A percentile compares a stretch with the other conserved stretches of the same genome.
These are phyloP conservation scores for Trametes polyzona DNA, from an alignment of 1,284 basidiomycete genomes.

Conservation along the genomic window DNA sequence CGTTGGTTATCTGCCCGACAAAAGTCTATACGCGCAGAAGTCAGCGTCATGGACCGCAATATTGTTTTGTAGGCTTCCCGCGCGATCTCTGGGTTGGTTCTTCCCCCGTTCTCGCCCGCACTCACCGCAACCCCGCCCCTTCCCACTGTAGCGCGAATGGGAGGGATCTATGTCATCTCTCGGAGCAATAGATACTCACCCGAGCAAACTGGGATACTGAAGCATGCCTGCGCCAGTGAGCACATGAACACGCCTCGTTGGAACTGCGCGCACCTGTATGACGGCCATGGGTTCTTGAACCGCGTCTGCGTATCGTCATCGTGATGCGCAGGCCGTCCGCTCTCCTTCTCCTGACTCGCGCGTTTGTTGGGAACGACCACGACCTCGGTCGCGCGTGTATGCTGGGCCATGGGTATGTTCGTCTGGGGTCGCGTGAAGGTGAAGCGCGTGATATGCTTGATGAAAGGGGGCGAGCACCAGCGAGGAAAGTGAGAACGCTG, in stretches of 20 bases:
- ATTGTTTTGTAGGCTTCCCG: too few relatives aligned
- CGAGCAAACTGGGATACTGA: not conserved
- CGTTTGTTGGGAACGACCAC: constrained; percentile 2
- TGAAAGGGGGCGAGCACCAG: too few relatives aligned
- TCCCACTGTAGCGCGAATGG: too few relatives aligned
- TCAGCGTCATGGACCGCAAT: too few relatives aligned
- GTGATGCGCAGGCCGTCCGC: constrained; percentile 31
- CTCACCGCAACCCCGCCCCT: not conserved
- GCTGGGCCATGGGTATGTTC: too few relatives aligned
- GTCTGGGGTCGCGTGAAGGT: not conserved
- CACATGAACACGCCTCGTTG: too few relatives aligned
- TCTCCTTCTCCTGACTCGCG: not conserved
- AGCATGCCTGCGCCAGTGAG: too few relatives aligned
- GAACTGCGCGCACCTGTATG: constrained; percentile 25
- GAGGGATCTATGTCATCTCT: too few relatives aligned
- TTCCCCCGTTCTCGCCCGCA: not conserved
- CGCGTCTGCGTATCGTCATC: constrained; percentile 25
- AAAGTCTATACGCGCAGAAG: not conserved
- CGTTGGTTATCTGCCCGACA: not conserved
- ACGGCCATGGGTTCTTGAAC: constrained; percentile 38
- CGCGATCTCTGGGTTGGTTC: too few relatives aligned
- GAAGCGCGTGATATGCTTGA: too few relatives aligned
- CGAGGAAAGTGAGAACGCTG: too few relatives aligned
- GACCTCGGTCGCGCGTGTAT: constrained; percentile 5
- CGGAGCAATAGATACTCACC: too few relatives aligned